Percentiles rank a stretch among this genome's conserved stretches.
Conservation (phyloP, 163 green algal genomes). For the Botryococcus braunii region DNA sequence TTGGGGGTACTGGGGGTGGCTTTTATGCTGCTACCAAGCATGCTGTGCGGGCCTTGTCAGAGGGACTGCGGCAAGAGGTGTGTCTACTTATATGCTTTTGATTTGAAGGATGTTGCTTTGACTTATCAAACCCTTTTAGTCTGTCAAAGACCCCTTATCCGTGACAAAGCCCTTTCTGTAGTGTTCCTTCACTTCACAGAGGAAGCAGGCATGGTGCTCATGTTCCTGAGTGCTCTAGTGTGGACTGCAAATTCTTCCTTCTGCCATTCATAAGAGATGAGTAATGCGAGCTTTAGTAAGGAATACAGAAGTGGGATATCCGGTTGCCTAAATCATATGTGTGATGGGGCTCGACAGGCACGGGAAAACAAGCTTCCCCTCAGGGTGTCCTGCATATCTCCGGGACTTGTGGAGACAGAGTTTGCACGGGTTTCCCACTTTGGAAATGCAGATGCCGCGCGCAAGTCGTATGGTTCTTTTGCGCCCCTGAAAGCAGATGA, state of each 20-base stretch:
- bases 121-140: no score
- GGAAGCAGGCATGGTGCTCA: no score
- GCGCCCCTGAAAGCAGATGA: conserved; percentile 34
- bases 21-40: conserved; percentile 71
- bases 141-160: no score
- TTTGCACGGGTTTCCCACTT: conserved; percentile 43
- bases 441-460: conserved; percentile 24
- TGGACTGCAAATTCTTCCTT: no score
- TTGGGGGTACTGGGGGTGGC: conserved; percentile 19
- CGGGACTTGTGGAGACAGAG: conserved; percentile 59
- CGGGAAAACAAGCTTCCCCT: conserved; percentile 32
- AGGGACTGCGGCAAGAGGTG: conserved; percentile 63
- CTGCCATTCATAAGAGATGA: no score
- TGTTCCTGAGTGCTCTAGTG: no score
- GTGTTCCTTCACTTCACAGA: no score
- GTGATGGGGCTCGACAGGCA: conserved; percentile 29
- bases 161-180: no score
- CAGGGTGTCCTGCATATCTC: conserved; percentile 56
- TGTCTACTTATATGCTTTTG: not conserved
- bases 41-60: conserved; percentile 51
- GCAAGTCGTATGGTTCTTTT: conserved; percentile 11
- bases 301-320: no score
- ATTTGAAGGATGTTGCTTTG: not conserved
- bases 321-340: not conserved
- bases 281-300: no score